These are phyloP conservation scores for Saccharomycopsis sp. DNA, from an alignment of 805 yeast species.

Conservation along the genomic window DNA sequence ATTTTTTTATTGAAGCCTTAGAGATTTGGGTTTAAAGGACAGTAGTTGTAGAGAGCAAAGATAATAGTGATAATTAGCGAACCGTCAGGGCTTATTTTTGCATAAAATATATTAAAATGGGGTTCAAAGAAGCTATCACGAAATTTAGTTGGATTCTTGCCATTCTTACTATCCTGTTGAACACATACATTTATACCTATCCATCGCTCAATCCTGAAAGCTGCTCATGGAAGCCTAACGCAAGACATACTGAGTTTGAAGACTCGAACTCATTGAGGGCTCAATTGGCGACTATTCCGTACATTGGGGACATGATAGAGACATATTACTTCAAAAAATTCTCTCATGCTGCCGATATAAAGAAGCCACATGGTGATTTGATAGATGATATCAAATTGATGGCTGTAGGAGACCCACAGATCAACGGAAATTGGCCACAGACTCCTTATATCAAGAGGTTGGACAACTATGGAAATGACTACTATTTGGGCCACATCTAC, in stretches of 20 bases:
- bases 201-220: conserved; percentile 51
- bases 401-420: conserved; percentile 95
- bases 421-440: conserved; percentile 75
- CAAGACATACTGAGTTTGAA: conserved; percentile 6
- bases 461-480: conserved; percentile 87
- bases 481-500: conserved; percentile 80
- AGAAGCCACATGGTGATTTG: conserved; percentile 4
- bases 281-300: conserved; percentile 22
- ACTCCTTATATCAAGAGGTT: conserved; percentile 68
- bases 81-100: no score
- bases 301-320: conserved; percentile 24
- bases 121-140: not conserved
- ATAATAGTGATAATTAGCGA: no score
- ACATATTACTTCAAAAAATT: conserved; percentile 25
- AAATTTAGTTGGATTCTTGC: conserved; percentile 21
- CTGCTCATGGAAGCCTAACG: conserved; percentile 52
- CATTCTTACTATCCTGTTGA: conserved; percentile 39
- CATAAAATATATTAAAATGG: not conserved
- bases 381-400: conserved; percentile 54
- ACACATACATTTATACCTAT: conserved; percentile 66
- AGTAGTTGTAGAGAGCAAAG: no score
- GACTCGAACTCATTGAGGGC: conserved; percentile 22
- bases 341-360: conserved; percentile 3
- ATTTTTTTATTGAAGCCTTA: no score
- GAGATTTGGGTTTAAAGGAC: no score